Percentiles rank a stretch among this genome's conserved stretches.
Conservation (phyloP, 805 yeast species). For the Starmerella gropengiesseri region DNA sequence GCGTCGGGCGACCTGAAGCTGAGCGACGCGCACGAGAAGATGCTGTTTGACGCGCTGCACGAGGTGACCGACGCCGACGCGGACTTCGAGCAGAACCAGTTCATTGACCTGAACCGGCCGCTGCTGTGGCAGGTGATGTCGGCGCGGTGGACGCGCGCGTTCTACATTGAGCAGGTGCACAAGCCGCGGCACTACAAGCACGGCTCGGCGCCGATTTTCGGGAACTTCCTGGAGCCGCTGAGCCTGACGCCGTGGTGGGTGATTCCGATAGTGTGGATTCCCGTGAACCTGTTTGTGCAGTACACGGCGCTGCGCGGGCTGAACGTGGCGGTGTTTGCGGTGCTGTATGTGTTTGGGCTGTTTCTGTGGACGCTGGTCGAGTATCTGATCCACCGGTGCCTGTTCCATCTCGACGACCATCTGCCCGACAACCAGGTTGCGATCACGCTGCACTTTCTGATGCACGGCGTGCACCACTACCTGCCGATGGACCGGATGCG, state of each 20-base stretch:
- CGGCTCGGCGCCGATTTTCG: slow-evolving; percentile 92
- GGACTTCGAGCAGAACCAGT: slow-evolving; percentile 69
- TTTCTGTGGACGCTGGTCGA: slow-evolving; percentile 90
- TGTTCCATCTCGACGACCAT: slow-evolving; percentile 82
- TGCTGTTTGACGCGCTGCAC: slow-evolving; percentile 36
- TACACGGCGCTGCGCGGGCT: slow-evolving; percentile 47
- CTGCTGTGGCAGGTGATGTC: slow-evolving; percentile 67
- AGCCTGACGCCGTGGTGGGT: slow-evolving; percentile 92
- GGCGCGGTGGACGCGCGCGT: slow-evolving; percentile 70
- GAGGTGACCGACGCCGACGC: slow-evolving; percentile 65
- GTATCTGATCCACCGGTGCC: slow-evolving; percentile 75
- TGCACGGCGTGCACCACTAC: slow-evolving; percentile 95
- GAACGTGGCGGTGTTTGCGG: slow-evolving; percentile 24
- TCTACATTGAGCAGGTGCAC: slow-evolving; percentile 91
- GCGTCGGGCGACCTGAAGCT: slow-evolving; percentile 25
- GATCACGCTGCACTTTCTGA: slow-evolving; percentile 71
- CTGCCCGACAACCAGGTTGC: slow-evolving; percentile 71
- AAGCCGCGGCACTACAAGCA: slow-evolving; percentile 97
- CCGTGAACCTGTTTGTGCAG: slow-evolving; percentile 57
- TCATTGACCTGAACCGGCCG: slow-evolving; percentile 76
- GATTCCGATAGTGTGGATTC: slow-evolving; percentile 80
- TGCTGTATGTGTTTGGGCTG: slow-evolving; percentile 67
- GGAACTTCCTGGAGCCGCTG: slow-evolving; percentile 86
- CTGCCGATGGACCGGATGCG: slow-evolving; percentile 93
- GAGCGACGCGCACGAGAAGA: slow-evolving; percentile 17